A percentile compares a stretch with the other conserved stretches of the same genome.
phyloP scores from a whole-genome alignment of 2,329 filamentous ascomycete genomes.

The Penicillium nordicum region DNA sequence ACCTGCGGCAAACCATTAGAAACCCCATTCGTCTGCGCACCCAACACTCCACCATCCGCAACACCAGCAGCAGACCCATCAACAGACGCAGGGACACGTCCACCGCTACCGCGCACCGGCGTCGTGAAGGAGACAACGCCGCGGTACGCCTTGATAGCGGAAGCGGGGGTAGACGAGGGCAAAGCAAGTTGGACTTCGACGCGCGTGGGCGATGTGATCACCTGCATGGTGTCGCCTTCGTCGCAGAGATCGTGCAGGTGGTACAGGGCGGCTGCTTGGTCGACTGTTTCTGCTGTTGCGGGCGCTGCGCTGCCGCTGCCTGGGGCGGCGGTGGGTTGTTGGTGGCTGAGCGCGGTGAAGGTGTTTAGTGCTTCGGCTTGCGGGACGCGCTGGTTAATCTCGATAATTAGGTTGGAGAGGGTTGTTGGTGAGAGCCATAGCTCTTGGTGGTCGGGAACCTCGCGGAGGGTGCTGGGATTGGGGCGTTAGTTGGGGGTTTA shows the following conservation, averaged over 20 bases:
- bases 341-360: constrained; percentile 20
- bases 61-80: background rate
- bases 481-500: constrained; percentile 8
- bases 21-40: background rate
- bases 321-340: constrained; percentile 15
- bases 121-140: constrained; percentile 30
- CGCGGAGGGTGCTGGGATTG: constrained; percentile 30
- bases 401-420: constrained; percentile 83
- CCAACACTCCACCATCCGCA: background rate
- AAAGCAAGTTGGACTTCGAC: constrained; percentile 50
- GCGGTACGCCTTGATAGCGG: constrained; percentile 22
- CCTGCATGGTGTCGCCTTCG: constrained; percentile 61
- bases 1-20: constrained; percentile 1
- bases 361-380: constrained; percentile 25
- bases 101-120: constrained; percentile 6
- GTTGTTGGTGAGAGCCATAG: constrained; percentile 81
- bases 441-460: constrained; percentile 68
- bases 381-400: constrained; percentile 78
- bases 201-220: constrained; percentile 64
- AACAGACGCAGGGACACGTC: background rate
- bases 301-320: constrained; percentile 48
- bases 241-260: constrained; percentile 63
- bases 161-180: constrained; percentile 13
- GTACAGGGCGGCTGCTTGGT: constrained; percentile 62
- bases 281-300: constrained; percentile 54